Evolutionary conservation across 108 stramenopile species (phyloP).

Genomic region (Cyclotella cryptica): DNA sequence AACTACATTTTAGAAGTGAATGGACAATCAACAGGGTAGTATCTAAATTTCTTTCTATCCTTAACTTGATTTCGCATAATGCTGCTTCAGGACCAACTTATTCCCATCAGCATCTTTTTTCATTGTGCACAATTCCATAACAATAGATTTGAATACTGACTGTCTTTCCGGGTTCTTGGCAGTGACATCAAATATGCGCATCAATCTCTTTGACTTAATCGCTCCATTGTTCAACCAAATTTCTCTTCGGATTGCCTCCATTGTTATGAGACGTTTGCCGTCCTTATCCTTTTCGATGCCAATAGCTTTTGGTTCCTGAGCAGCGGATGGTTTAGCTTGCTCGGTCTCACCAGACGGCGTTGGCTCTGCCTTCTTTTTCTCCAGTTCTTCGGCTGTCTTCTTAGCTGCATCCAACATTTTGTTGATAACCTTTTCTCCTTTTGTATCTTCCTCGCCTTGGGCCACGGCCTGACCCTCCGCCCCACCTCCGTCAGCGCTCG

Average conservation of each 20-base stretch:
- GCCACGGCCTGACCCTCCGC: slow-evolving; percentile 1
- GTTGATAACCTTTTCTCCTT: slow-evolving; percentile 56
- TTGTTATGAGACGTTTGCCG: slow-evolving; percentile 75
- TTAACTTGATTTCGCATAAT: slow-evolving; percentile 64
- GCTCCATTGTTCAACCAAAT: slow-evolving; percentile 85
- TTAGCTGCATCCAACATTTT: slow-evolving; percentile 66
- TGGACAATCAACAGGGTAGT: too few relatives aligned
- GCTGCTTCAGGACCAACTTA: slow-evolving; percentile 86
- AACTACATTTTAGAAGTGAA: too few relatives aligned
- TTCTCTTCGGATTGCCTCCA: slow-evolving; percentile 80
- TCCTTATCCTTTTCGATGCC: slow-evolving; percentile 71
- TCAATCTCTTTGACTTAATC: slow-evolving; percentile 78
- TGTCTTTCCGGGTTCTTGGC: slow-evolving; percentile 74
- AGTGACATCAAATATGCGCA: slow-evolving; percentile 80
- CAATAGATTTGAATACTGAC: slow-evolving; percentile 60
- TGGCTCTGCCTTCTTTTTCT: slow-evolving; percentile 32
- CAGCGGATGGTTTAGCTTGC: slow-evolving; percentile 8
- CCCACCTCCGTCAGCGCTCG: slow-evolving; percentile 8
- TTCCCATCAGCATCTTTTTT: slow-evolving; percentile 71
- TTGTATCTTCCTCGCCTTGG: slow-evolving; percentile 38
- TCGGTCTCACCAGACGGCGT: slow-evolving; percentile 24
- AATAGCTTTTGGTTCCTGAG: slow-evolving; percentile 20
- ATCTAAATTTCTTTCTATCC: not conserved
- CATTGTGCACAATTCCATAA: slow-evolving; percentile 82
- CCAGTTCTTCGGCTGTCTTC: slow-evolving; percentile 55